Base-by-base conservation (phyloP, 2,329 filamentous ascomycete genomes). In the Claviceps spartinae region DNA sequence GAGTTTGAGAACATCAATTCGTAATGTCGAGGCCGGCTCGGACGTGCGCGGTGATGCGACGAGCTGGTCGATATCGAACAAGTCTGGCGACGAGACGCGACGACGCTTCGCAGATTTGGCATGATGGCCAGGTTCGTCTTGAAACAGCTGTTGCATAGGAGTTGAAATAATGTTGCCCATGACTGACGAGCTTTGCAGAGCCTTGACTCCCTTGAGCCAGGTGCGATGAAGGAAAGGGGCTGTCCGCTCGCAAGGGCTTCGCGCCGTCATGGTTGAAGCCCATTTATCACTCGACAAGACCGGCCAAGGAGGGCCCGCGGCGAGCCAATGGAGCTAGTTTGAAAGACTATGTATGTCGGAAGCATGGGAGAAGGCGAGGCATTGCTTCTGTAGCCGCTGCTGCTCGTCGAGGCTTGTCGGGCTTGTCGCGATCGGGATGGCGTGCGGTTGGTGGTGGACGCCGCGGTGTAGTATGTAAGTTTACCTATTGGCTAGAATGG, bases 141-240 rank as follows among this genome's bases (percentile, higher is more conserved):
- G 63, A 53, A 61, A 62, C 53, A 62, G 57, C 55, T 69, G 66
- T 54, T 69, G 66, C 60, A 54, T 52, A 9, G 66, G 59, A 48
- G 66, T 66, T 40, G 69, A 70, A 14, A 68, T 57, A 53, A 69
- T 70, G 60, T 66, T 70, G 49, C 72, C 72, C 72, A 75, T 75
- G 54, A 62, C 60, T 52, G 63, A 59, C 45, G 62, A 59, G 34
- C 57, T 55, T 60, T 73, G 69, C 58, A 65, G 66, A 54, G 70
- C 67, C 54, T 71, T 71, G 61, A 76, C 65, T 47, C 69, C 70
- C 55, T 67, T 70, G 56, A 72, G 67, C 74, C 73, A 78, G 61
- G 74, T 77, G 62, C 76, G 72, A 58, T 77, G 73, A 54, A 79
- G 72, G 63, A 75, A 79, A 54, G 77, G 75, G 52, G 73, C 67